phyloP scores from a whole-genome alignment of 2,329 filamentous ascomycete species.

The Microsporum audouinii region DNA sequence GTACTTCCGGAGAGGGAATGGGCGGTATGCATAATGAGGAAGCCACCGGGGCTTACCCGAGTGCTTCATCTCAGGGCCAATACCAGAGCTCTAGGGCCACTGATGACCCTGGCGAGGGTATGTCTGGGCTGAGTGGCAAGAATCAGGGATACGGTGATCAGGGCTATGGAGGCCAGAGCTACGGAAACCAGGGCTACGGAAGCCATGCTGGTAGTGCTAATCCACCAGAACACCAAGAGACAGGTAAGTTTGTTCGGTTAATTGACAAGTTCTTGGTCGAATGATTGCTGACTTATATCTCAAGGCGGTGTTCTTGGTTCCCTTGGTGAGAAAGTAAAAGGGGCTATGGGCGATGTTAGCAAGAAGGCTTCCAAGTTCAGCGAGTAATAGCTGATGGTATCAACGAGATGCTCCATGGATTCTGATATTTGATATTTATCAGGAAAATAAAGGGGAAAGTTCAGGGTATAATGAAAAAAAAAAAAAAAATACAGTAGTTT shows the following conservation, averaged over 20 bases:
- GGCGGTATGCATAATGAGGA: not conserved
- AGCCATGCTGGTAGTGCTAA: not conserved
- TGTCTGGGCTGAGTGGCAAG: not conserved
- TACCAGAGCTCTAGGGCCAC: not conserved
- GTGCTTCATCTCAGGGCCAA: not conserved
- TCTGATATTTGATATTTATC: too few relatives aligned
- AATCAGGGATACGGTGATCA: not conserved
- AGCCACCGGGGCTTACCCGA: not conserved
- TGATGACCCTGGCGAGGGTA: slow-evolving; percentile 1
- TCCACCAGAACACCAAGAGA: not conserved
- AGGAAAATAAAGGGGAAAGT: too few relatives aligned
- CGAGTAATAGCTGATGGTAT: not conserved
- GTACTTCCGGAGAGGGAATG: not conserved
- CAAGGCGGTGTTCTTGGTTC: slow-evolving; percentile 3
- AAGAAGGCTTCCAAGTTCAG: not conserved
- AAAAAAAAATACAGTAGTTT: not conserved
- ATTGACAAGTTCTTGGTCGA: not conserved
- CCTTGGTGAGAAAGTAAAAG: slow-evolving; percentile 9
- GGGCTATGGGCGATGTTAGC: slow-evolving; percentile 2
- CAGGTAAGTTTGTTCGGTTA: not conserved
- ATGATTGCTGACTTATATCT: not conserved
- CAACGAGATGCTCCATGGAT: not conserved
- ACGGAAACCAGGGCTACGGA: not conserved
- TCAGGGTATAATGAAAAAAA: not conserved
- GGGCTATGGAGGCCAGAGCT: not conserved